phyloP scores from a whole-genome alignment of 371 early-diverging fungal genomes.

The Chytridiales sp. region DNA sequence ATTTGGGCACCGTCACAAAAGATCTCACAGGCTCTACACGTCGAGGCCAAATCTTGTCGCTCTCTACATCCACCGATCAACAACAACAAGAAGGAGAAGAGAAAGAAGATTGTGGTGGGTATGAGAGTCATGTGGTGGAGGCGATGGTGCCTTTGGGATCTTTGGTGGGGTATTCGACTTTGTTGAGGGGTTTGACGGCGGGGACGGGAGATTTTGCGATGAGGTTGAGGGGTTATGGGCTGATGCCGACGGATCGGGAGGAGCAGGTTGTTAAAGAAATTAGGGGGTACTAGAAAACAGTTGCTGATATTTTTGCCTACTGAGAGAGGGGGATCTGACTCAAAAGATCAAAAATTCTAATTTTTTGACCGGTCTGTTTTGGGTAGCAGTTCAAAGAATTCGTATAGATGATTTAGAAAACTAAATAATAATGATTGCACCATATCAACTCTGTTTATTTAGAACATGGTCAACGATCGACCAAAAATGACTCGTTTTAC shows the following conservation, averaged over 20 bases:
- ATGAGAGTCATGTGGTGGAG: slow-evolving; percentile 41
- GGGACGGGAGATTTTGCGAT: slow-evolving; percentile 79
- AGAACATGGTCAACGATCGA: too few species aligned
- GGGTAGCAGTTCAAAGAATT: too few species aligned
- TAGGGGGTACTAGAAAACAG: slow-evolving; percentile 34
- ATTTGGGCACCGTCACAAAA: slow-evolving; percentile 77
- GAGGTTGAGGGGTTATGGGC: slow-evolving; percentile 81
- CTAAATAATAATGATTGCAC: too few species aligned
- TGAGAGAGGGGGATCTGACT: too few species aligned
- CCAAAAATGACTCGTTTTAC: too few species aligned
- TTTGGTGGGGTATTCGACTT: slow-evolving; percentile 86
- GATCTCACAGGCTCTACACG: slow-evolving; percentile 79
- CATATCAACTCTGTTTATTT: too few species aligned
- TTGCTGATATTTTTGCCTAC: too few species aligned
- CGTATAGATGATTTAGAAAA: too few species aligned
- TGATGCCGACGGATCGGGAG: slow-evolving; percentile 72
- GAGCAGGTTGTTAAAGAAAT: slow-evolving; percentile 64
- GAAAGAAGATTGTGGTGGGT: slow-evolving; percentile 36
- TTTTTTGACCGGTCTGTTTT: too few species aligned
- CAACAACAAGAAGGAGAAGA: slow-evolving; percentile 36
- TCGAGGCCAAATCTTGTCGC: slow-evolving; percentile 65
- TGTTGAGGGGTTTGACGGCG: slow-evolving; percentile 80
- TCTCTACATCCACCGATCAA: too few species aligned
- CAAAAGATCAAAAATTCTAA: too few species aligned
- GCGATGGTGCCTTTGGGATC: slow-evolving; percentile 80